Conservation (phyloP, 176 grass and related monocot species). For the Paspalum vaginatum region DNA sequence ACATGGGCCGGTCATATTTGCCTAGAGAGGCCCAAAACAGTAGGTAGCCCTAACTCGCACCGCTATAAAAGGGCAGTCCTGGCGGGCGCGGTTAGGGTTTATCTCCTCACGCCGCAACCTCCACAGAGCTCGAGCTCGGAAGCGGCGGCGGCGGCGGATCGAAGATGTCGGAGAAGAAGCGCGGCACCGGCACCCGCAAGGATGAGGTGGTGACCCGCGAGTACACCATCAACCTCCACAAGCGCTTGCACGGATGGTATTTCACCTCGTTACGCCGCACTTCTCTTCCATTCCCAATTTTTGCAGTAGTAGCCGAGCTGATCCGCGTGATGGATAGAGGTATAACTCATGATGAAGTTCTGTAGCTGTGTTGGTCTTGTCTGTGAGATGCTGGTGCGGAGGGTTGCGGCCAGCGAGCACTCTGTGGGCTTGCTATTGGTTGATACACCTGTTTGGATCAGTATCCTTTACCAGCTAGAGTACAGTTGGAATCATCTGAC, state of each 20-base stretch:
- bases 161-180: slow-evolving; percentile 64
- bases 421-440: slow-evolving; percentile 61
- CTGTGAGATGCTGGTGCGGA: slow-evolving; percentile 43
- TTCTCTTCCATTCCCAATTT: background rate
- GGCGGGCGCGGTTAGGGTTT: slow-evolving; percentile 30
- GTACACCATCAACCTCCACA: slow-evolving; percentile 82
- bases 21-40: background rate
- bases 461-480: slow-evolving; percentile 52
- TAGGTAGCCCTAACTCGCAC: slow-evolving; percentile 20
- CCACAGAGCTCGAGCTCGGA: background rate
- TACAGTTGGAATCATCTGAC: slow-evolving; percentile 43
- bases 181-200: slow-evolving; percentile 52
- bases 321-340: background rate
- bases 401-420: slow-evolving; percentile 54
- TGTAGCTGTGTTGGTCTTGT: background rate
- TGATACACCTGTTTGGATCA: slow-evolving; percentile 31
- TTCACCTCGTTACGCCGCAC: too few species aligned
- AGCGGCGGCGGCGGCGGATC: slow-evolving; percentile 24
- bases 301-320: background rate
- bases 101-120: slow-evolving; percentile 50
- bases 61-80: slow-evolving; percentile 35
- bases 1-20: background rate
- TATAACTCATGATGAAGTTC: background rate
- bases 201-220: slow-evolving; percentile 76
- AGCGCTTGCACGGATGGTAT: slow-evolving; percentile 78